Conservation (phyloP, 176 grass and related monocot genomes). For the Raddia guianensis region DNA sequence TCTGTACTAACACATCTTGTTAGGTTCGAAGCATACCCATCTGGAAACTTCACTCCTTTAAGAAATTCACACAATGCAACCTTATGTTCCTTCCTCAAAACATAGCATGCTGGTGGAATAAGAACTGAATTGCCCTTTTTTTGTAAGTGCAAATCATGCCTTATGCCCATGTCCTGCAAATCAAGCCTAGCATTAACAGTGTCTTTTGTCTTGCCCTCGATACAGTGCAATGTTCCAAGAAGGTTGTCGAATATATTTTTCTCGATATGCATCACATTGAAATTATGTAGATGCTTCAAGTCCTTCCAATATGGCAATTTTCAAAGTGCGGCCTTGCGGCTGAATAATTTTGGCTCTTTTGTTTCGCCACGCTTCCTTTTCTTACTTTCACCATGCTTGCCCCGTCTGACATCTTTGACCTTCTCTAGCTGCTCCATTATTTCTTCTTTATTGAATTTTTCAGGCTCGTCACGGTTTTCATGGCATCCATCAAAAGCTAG, state of each 20-base stretch:
- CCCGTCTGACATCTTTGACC: slow-evolving; percentile 23
- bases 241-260: not conserved
- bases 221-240: not conserved
- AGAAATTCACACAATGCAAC: slow-evolving; percentile 16
- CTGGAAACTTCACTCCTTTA: not conserved
- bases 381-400: not conserved
- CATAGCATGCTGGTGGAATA: no score
- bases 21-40: not conserved
- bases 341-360: no score
- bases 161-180: slow-evolving; percentile 31
- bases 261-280: no score
- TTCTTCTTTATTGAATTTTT: not conserved
- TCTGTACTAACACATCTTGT: not conserved
- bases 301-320: no score
- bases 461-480: not conserved
- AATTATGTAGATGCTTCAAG: no score
- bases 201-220: slow-evolving; percentile 28
- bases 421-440: not conserved
- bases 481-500: not conserved
- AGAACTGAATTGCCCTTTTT: no score
- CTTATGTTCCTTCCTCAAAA: no score
- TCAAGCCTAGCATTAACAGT: slow-evolving; percentile 25
- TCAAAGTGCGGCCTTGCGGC: no score
- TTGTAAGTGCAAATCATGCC: not conserved
- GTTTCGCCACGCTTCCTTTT: no score